Evolutionary conservation across 148 eudicot species (phyloP).

Genomic region (Vaccinium darrowii): DNA sequence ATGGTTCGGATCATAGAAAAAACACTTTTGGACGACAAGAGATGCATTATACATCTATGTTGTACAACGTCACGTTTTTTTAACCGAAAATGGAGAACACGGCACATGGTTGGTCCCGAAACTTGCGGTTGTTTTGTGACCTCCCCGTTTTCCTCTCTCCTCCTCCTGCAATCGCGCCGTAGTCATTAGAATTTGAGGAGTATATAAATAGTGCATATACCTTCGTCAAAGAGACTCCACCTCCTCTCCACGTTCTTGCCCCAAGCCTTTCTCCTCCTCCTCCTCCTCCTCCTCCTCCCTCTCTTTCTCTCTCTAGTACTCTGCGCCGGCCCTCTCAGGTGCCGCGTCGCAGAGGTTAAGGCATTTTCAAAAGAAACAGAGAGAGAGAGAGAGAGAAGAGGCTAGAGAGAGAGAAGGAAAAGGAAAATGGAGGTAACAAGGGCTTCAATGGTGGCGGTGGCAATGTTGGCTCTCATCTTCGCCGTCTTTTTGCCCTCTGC

Average conservation of each 20-base stretch:
- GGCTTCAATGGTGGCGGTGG: slow-evolving; percentile 37
- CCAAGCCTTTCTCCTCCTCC: background rate
- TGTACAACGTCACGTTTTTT: no score
- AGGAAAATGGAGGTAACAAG: slow-evolving; percentile 38
- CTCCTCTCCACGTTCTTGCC: background rate
- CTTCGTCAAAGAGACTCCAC: background rate
- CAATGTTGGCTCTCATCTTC: slow-evolving; percentile 41
- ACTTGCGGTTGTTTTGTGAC: background rate
- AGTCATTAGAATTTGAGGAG: background rate
- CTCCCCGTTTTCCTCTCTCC: slow-evolving; percentile 11
- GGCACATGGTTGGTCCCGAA: background rate
- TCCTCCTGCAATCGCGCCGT: background rate
- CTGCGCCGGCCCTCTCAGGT: slow-evolving; percentile 7
- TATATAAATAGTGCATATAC: background rate
- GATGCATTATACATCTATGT: no score
- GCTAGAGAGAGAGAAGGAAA: slow-evolving; percentile 10
- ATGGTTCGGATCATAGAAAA: no score
- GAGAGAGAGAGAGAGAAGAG: background rate
- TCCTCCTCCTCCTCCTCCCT: background rate
- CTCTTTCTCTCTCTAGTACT: background rate
- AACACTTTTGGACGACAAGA: no score
- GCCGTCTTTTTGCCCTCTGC: slow-evolving; percentile 19
- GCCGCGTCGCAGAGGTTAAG: background rate
- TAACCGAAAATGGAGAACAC: background rate
- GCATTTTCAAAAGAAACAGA: background rate